phyloP scores from a whole-genome alignment of 768 basidiomycete genomes.

The Kwoniella shandongensis region DNA sequence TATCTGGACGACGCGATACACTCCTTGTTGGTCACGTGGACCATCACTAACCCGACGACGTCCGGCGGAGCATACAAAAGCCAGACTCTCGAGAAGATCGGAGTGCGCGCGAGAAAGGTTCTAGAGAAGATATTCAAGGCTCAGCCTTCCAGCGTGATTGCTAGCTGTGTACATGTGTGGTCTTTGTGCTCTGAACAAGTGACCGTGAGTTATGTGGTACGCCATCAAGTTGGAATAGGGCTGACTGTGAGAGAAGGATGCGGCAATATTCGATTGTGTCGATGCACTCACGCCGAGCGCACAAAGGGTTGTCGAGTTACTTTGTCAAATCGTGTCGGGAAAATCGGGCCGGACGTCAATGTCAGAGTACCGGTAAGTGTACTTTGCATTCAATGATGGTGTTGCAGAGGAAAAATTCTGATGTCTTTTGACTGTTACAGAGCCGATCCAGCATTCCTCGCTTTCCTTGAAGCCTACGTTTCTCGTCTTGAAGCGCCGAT shows the following conservation, averaged over 20 bases:
- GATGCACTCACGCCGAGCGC: slow-evolving; percentile 81
- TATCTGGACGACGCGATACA: slow-evolving; percentile 78
- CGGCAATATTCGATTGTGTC: slow-evolving; percentile 67
- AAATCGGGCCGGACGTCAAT: slow-evolving; percentile 9
- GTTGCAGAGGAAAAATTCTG: background rate
- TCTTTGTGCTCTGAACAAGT: slow-evolving; percentile 57
- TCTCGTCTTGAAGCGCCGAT: slow-evolving; percentile 80
- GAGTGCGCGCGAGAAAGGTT: slow-evolving; percentile 70
- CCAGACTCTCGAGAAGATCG: slow-evolving; percentile 66
- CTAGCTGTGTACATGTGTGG: slow-evolving; percentile 83
- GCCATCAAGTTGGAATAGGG: too few species aligned
- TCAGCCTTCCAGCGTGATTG: slow-evolving; percentile 76
- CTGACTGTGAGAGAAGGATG: too few species aligned
- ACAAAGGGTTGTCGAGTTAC: slow-evolving; percentile 80
- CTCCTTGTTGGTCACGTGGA: slow-evolving; percentile 76
- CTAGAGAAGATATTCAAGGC: slow-evolving; percentile 83
- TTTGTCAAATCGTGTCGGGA: slow-evolving; percentile 66
- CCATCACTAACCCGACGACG: slow-evolving; percentile 30
- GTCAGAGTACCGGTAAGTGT: slow-evolving; percentile 8
- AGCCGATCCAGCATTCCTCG: slow-evolving; percentile 42
- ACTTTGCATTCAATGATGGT: background rate
- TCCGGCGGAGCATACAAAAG: slow-evolving; percentile 11
- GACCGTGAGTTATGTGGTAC: slow-evolving; percentile 24
- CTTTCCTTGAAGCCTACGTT: slow-evolving; percentile 84
- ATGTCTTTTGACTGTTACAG: background rate